These are phyloP conservation scores for Aspergillus melleus DNA, from an alignment of 2,329 filamentous ascomycete genomes.

Conservation along the genomic window DNA sequence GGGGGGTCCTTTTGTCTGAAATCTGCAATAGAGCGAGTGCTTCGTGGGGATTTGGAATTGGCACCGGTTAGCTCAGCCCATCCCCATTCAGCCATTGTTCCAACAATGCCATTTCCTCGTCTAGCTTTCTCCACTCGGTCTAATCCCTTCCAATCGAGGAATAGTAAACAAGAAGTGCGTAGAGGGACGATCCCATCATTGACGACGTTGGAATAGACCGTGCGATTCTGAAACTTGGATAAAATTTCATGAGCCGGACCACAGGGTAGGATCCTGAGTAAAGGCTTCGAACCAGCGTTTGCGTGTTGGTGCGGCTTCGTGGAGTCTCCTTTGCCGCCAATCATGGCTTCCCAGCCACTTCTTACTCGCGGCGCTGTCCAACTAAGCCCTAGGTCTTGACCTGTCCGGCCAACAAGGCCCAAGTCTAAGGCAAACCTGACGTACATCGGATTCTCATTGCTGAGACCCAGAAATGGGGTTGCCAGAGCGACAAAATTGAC, in stretches of 20 bases:
- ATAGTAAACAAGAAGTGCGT: constrained; percentile 91
- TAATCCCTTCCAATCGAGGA: constrained; percentile 93
- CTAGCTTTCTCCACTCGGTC: constrained; percentile 92
- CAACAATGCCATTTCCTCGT: constrained; percentile 85
- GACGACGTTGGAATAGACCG: constrained; percentile 94
- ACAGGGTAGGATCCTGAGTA: constrained; percentile 84
- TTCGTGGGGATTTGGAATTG: constrained; percentile 58
- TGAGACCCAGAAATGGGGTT: constrained; percentile 84
- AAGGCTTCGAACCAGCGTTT: constrained; percentile 82
- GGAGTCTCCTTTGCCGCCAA: constrained; percentile 70
- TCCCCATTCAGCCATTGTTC: constrained; percentile 89
- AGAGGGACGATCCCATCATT: constrained; percentile 97
- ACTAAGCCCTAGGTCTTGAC: constrained; percentile 89
- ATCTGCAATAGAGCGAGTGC: constrained; percentile 27
- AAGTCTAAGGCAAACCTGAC: constrained; percentile 97
- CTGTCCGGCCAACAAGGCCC: constrained; percentile 91
- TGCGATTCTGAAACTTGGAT: constrained; percentile 84
- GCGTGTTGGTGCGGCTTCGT: constrained; percentile 54
- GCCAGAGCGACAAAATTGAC: constrained; percentile 89
- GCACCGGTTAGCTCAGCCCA: constrained; percentile 86
- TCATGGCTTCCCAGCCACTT: constrained; percentile 85
- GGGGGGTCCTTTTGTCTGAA: constrained; percentile 23
- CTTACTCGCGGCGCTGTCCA: constrained; percentile 86
- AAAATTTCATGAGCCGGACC: constrained; percentile 86
- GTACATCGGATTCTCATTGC: constrained; percentile 96